phyloP scores from a whole-genome alignment of 495 filamentous ascomycete species.

The Penicillium pancosmium region DNA sequence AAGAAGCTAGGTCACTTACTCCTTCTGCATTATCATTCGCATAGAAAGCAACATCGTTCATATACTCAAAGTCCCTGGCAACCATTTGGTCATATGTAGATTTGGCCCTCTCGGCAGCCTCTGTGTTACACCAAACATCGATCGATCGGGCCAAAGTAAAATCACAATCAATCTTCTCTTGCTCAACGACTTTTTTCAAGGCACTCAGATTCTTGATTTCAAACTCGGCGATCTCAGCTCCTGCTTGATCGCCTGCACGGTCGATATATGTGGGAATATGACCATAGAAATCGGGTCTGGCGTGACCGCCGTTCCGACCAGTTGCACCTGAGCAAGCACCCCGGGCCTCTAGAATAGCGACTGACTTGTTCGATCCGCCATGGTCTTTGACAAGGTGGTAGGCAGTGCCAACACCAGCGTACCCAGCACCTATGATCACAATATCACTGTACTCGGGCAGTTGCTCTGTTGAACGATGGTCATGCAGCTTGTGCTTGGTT shows the following conservation, averaged over 20 bases:
- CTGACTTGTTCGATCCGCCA: slow-evolving; percentile 13
- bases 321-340: slow-evolving; percentile 44
- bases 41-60: slow-evolving; percentile 35
- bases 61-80: slow-evolving; percentile 25
- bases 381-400: slow-evolving; percentile 55
- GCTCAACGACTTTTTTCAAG: slow-evolving; percentile 34
- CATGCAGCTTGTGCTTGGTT: slow-evolving; percentile 52
- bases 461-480: slow-evolving; percentile 47
- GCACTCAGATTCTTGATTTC: slow-evolving; percentile 34
- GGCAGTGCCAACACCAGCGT: slow-evolving; percentile 64
- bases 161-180: slow-evolving; percentile 45
- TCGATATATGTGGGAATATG: slow-evolving; percentile 36
- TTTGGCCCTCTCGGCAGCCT: slow-evolving; percentile 32
- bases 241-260: slow-evolving; percentile 20
- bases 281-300: slow-evolving; percentile 36
- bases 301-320: slow-evolving; percentile 43
- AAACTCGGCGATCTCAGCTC: slow-evolving; percentile 33
- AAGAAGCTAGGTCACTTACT: slow-evolving; percentile 17
- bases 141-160: slow-evolving; percentile 39
- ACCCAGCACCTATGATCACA: slow-evolving; percentile 73
- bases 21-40: slow-evolving; percentile 33
- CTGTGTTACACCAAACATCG: slow-evolving; percentile 40
- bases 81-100: slow-evolving; percentile 32
- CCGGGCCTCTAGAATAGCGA: slow-evolving; percentile 43
- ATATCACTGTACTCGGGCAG: slow-evolving; percentile 57